These are phyloP conservation scores for Debaryomyces psychrophilus DNA, from an alignment of 1,139 yeast genomes.

Conservation along the genomic window DNA sequence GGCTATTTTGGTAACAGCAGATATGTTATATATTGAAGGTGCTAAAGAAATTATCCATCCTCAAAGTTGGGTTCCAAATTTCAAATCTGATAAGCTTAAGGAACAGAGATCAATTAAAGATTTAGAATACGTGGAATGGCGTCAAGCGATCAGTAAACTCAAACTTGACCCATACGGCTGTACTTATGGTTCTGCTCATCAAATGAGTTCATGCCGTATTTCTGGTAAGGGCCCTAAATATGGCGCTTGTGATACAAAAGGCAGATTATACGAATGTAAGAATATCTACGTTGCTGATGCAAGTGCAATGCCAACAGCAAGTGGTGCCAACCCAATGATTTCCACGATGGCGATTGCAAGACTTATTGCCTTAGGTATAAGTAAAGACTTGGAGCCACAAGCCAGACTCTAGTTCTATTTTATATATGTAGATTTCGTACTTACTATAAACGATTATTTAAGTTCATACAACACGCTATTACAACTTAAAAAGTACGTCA, in stretches of 20 bases:
- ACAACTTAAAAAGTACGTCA: slow-evolving; percentile 48
- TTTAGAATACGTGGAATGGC: slow-evolving; percentile 52
- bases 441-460: not conserved
- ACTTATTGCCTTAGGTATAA: slow-evolving; percentile 38
- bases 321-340: slow-evolving; percentile 63
- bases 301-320: slow-evolving; percentile 59
- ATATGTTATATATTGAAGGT: slow-evolving; percentile 54
- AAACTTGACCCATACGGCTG: slow-evolving; percentile 35
- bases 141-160: slow-evolving; percentile 29
- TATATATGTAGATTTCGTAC: not conserved
- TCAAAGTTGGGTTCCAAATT: slow-evolving; percentile 41
- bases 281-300: slow-evolving; percentile 62
- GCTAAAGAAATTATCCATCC: slow-evolving; percentile 51
- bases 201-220: slow-evolving; percentile 62
- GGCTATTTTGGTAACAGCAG: slow-evolving; percentile 48
- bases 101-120: slow-evolving; percentile 46
- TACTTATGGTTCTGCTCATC: slow-evolving; percentile 59
- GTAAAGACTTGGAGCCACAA: slow-evolving; percentile 36
- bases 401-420: slow-evolving; percentile 29
- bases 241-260: slow-evolving; percentile 54
- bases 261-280: slow-evolving; percentile 55
- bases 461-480: slow-evolving; percentile 46
- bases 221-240: slow-evolving; percentile 50
- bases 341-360: slow-evolving; percentile 47
- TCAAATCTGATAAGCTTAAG: slow-evolving; percentile 43